Conservation (phyloP, 2,329 filamentous ascomycete genomes). For the Zymoseptoria ardabiliae region DNA sequence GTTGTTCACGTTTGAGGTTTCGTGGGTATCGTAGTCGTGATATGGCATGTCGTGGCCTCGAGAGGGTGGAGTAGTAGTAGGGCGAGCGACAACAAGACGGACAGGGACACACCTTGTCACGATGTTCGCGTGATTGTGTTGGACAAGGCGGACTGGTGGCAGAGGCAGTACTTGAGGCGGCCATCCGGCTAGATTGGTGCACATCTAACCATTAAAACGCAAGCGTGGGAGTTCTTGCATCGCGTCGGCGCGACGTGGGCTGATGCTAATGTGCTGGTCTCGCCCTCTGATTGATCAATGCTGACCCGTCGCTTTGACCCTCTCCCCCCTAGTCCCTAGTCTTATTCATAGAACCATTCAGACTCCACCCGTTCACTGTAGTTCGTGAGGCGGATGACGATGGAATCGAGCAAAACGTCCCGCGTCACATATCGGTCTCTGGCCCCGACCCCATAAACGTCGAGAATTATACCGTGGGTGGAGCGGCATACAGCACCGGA, state of each 20-base stretch:
- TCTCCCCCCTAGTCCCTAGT: not conserved
- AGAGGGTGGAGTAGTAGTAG: not conserved
- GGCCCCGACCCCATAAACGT: not conserved
- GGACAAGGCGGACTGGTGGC: not conserved
- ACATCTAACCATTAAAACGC: not conserved
- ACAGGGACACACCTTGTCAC: not conserved
- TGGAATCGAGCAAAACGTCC: not conserved
- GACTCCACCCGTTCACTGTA: too few relatives aligned
- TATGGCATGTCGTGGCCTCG: not conserved
- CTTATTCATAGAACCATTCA: not conserved
- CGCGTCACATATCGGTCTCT: not conserved
- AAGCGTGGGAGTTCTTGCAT: not conserved
- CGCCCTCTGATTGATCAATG: not conserved
- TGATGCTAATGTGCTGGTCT: not conserved
- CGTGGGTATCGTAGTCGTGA: not conserved
- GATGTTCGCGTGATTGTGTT: not conserved
- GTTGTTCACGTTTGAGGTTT: not conserved
- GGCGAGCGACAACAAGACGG: not conserved
- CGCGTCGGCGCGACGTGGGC: not conserved
- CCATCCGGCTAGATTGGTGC: not conserved
- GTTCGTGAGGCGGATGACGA: too few relatives aligned
- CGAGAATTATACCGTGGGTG: not conserved
- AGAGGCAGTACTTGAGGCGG: not conserved
- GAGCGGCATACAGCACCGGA: not conserved
- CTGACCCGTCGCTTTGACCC: not conserved